Conservation (phyloP, 805 yeast species). For the Cyberlindnera amylophila region DNA sequence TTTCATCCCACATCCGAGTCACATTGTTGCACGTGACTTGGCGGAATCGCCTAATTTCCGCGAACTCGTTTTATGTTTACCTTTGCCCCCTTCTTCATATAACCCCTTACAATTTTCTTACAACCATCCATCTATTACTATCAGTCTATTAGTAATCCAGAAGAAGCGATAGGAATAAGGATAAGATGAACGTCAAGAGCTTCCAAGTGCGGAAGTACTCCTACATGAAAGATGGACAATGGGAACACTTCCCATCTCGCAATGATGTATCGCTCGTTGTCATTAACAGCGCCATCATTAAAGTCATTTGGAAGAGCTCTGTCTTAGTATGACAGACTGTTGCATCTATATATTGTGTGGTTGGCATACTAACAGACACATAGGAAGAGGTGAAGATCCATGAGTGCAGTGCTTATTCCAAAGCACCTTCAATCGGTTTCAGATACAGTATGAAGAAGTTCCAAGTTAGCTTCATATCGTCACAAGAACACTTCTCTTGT, state of each 20-base stretch:
- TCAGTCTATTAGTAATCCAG: too few species aligned
- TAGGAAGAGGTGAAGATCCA: constrained; percentile 16
- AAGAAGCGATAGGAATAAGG: too few species aligned
- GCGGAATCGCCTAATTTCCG: too few species aligned
- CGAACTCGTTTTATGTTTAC: too few species aligned
- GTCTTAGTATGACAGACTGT: constrained; percentile 16
- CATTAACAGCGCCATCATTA: constrained; percentile 4
- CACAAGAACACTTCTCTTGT: constrained; percentile 9
- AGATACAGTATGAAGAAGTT: constrained; percentile 8
- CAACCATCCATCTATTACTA: too few species aligned
- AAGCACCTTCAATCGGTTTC: constrained; percentile 25
- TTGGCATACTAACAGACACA: not conserved
- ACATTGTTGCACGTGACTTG: too few species aligned
- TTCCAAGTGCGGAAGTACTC: constrained; percentile 24
- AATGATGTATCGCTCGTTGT: constrained; percentile 18
- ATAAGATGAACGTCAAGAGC: constrained; percentile 3
- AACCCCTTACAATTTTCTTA: not conserved
- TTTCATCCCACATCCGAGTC: too few species aligned
- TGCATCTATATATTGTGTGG: not conserved
- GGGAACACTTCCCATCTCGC: constrained; percentile 28
- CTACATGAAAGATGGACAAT: constrained; percentile 11
- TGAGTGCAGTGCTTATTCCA: constrained; percentile 14
- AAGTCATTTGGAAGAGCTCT: constrained; percentile 19
- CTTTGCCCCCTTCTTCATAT: not conserved
- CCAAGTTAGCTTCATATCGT: constrained; percentile 9